Base-by-base conservation (phyloP, 331 rosid genomes). In the Malus hybrid region DNA sequence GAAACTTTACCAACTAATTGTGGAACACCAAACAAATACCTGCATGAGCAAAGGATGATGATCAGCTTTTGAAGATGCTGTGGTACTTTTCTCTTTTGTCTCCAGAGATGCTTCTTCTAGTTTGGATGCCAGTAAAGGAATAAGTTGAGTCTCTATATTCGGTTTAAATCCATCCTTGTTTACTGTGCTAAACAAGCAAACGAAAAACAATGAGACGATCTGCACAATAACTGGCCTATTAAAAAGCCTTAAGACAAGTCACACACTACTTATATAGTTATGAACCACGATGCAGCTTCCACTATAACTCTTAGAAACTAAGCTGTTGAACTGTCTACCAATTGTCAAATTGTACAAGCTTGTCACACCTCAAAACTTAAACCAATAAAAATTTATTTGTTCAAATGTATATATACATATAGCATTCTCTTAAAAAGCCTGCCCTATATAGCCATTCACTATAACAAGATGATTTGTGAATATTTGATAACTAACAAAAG, bases 111-210 rank as follows among this genome's bases (percentile, higher is more conserved):
- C 76, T 62, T 91, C 97, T 76, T 85, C 95, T 16, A 50, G 85
- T 77, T 88, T 93, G 67, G 87, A 78, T 0, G 98, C 89, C 77
- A 93, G 88, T 76, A 93, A 85, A 15, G 98, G 98, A 83, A 91
- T 85, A 68, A 94, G 93, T 65, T 94, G 97, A 73, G 86, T 90
- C 90, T 94, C 98, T 70, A 86, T 76, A 85, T 94, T 94, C 62
- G 97, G 98, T 85, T 91, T 94, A 76, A 94, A 94, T 63, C 98
- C 98, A 84, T 91, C 97, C 84, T 87, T 80, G 84, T 94, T 94
- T 88, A 94, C 97, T 80, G 95, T 88, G 80, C 98, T 94, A 85
- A 82, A 90, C 80, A 86, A 82, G 22, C 70, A 85, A 78, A 71
- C 3, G 36, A 31, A 68, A 71, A 73, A 36, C 12, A 67, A 22